These are phyloP conservation scores for Hypoxylon sp. DNA, from an alignment of 2,329 filamentous ascomycete species.

Conservation along the genomic window DNA sequence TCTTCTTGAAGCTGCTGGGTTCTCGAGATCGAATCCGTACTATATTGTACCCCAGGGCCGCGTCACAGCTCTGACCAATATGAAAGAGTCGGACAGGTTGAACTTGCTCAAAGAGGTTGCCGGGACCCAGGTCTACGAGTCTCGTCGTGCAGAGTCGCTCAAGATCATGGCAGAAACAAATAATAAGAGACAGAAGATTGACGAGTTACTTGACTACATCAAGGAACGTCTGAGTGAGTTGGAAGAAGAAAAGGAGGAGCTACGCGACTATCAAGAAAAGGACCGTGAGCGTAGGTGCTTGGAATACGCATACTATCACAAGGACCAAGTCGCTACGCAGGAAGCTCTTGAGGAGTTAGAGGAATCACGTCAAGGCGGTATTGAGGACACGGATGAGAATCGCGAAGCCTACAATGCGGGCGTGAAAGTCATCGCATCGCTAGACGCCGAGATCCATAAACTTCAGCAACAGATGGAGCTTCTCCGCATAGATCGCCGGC, in stretches of 20 bases:
- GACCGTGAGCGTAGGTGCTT: conserved; percentile 91
- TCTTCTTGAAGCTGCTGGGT: conserved; percentile 93
- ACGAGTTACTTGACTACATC: conserved; percentile 91
- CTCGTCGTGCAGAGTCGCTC: conserved; percentile 87
- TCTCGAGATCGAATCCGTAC: conserved; percentile 97
- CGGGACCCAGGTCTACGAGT: conserved; percentile 96
- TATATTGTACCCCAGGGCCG: conserved; percentile 99
- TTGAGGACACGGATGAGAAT: conserved; percentile 86
- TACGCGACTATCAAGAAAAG: conserved; percentile 93
- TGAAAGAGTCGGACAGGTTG: conserved; percentile 94
- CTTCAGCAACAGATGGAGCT: conserved; percentile 87
- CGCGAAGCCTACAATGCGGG: conserved; percentile 80
- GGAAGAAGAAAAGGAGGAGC: conserved; percentile 96
- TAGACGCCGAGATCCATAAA: conserved; percentile 84
- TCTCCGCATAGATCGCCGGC: conserved; percentile 83
- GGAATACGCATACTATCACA: conserved; percentile 93
- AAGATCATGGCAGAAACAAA: conserved; percentile 98
- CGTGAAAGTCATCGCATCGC: conserved; percentile 80
- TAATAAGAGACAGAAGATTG: conserved; percentile 94
- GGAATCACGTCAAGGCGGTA: conserved; percentile 81
- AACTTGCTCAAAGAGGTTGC: conserved; percentile 97
- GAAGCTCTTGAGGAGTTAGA: conserved; percentile 86
- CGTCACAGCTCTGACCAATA: conserved; percentile 95
- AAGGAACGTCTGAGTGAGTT: conserved; percentile 89
- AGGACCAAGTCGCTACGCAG: conserved; percentile 84